Conservation (phyloP, 2,329 filamentous ascomycete species). For the Diplodia seriata region DNA sequence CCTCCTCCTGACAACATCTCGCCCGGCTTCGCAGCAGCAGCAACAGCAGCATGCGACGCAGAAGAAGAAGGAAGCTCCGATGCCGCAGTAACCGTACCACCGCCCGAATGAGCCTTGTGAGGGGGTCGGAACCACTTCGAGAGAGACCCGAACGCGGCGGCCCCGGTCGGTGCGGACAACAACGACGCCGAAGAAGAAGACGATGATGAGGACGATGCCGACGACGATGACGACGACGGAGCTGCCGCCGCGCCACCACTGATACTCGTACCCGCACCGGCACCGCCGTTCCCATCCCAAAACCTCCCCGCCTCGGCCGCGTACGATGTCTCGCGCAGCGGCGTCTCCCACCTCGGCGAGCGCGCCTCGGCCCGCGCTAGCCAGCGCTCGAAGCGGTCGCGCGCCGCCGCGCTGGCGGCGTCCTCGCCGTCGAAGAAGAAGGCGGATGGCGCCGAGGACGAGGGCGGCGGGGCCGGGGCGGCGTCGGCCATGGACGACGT, state of each 20-base stretch:
- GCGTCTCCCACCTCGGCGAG: slow-evolving; percentile 14
- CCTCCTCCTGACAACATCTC: too few species aligned
- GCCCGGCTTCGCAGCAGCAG: too few species aligned
- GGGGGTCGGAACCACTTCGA: not conserved
- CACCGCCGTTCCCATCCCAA: not conserved
- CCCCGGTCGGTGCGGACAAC: not conserved
- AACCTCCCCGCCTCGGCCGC: slow-evolving; percentile 4
- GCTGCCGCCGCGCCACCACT: not conserved
- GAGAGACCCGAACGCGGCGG: not conserved
- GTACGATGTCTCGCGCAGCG: slow-evolving; percentile 23
- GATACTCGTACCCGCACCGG: too few species aligned
- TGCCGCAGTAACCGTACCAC: not conserved
- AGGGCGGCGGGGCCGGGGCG: not conserved
- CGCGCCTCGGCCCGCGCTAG: slow-evolving; percentile 8
- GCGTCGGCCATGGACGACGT: not conserved
- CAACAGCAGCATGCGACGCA: not conserved
- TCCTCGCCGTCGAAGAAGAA: not conserved
- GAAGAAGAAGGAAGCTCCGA: not conserved
- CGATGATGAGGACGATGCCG: not conserved
- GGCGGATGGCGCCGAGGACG: not conserved
- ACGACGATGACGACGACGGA: not conserved
- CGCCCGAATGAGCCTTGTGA: not conserved
- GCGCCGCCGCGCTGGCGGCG: too few species aligned
- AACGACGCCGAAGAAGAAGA: not conserved
- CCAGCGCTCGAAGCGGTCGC: slow-evolving; percentile 13